Base-by-base conservation (phyloP, 2,329 filamentous ascomycete genomes). In the Claviceps sorghi region DNA sequence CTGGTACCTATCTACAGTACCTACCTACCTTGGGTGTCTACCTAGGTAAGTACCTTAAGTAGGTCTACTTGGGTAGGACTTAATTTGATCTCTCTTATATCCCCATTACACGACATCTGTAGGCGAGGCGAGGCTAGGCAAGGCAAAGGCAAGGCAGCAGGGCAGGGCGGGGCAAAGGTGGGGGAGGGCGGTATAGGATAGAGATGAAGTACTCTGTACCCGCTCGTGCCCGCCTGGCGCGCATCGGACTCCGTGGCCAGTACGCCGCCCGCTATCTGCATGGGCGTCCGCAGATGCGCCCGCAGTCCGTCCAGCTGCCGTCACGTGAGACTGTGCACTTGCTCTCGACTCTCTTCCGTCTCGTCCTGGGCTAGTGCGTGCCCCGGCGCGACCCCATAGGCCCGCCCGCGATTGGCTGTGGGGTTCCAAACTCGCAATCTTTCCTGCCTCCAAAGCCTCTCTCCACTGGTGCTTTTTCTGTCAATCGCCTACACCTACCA, bases 361-460 rank as follows among this genome's bases (percentile, higher is more conserved):
- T 34, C 10, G 45, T n/a, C 13, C n/a, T 22, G 47, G 32, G 29
- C 38, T 19, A 30, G 45, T 34, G 17, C 21, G 42, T 44, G 10
- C 36, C 42, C 43, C 50, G 29, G 50, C 34, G 21, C 43, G 32
- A 22, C 50, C 29, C 44, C 38, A 48, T 32, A 17, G 30, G 47
- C 48, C 51, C 40, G 58, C 58, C 57, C 53, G 56, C 57, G 57
- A 34, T 56, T 61, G 57, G 58, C 54, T 54, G n/a, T 57, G 55
- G 54, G 54, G 54, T 57, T 57, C 57, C 58, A 59, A 59, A 58
- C 59, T 57, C 58, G 57, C 65, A 67, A 66, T 68, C 67, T 69
- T 67, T 66, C 64, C 62, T 66, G 61, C 61, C 65, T 65, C 55
- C 26, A 9, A 48, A 29, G 50, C 59, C 62, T 61, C 60, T 62